Base-by-base conservation (phyloP, 148 eudicot genomes). In the Polygonum maritimum region DNA sequence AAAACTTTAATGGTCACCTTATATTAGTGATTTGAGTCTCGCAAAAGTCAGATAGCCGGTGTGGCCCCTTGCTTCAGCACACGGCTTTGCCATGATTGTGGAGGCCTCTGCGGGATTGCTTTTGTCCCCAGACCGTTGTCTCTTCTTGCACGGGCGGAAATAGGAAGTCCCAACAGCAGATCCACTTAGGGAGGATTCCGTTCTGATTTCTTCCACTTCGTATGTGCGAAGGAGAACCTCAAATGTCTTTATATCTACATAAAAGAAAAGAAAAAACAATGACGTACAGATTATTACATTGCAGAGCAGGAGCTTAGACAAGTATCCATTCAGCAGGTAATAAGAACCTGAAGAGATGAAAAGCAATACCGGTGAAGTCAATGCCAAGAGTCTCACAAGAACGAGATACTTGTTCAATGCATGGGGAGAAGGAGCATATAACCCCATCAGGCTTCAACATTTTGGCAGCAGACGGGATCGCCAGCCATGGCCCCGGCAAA, bases 21-120 rank as follows among this genome's bases (percentile, higher is more conserved):
- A 83, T 0, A 57, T 69, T 49, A 80, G 71, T 76, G 93, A 86
- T 54, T 84, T 83, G 12, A 89, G 84, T 82, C 98, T 90, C 45
- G 98, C 98, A 85, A 94, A 94, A 45, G 98, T 92, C 81, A 94
- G 78, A 73, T 94, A 94, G 74, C 98, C 97, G 1, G 98, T 90
- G 80, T 94, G 98, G 39, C 98, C 98, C 87, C 86, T 89, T 45
- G 93, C 79, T 82, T 92, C 98, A 33, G 81, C 74, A 35, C 86
- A 85, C 7, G 93, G 93, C 81, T 87, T 90, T 57, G 87, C 96
- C 88, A 89, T 79, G 78, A 88, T 75, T 15, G 85, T 75, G 3
- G 81, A 48, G 45, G 74, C 77, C 39, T 91, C 89, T 26, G 57
- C 77, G 51, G 80, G 79, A 52, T 81, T 82, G 73, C 81, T 76